Conservation (phyloP, 345 rosid genomes). For the Linum tenue region DNA sequence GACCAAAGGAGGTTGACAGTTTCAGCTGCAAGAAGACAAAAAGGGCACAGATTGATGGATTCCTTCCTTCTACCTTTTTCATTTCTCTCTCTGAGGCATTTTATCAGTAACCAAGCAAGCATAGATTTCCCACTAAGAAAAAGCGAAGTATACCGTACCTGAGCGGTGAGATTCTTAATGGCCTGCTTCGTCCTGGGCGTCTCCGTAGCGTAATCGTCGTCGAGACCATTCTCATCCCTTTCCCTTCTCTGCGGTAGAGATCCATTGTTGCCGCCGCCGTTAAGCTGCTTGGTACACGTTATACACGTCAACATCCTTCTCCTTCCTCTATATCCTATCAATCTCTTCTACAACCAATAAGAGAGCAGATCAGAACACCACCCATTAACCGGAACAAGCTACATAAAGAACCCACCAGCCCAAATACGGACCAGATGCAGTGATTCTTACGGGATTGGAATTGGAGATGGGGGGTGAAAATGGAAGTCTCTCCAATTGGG, state of each 20-base stretch:
- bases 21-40: not conserved
- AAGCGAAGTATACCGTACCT: slow-evolving; percentile 28
- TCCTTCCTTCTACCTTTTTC: too few relatives aligned
- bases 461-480: not conserved
- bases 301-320: slow-evolving; percentile 88
- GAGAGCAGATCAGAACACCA: not conserved
- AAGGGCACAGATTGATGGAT: not conserved
- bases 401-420: not conserved
- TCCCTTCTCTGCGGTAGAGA: not conserved
- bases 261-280: not conserved
- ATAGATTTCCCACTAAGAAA: not conserved
- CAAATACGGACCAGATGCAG: not conserved
- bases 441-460: not conserved
- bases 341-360: not conserved
- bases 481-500: not conserved
- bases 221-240: slow-evolving; percentile 52
- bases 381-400: not conserved
- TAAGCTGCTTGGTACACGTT: slow-evolving; percentile 75
- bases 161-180: slow-evolving; percentile 72
- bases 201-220: slow-evolving; percentile 36
- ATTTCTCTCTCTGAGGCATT: too few relatives aligned
- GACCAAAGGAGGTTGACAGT: not conserved
- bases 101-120: not conserved
- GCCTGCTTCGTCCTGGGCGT: slow-evolving; percentile 72
- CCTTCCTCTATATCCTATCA: not conserved